These are phyloP conservation scores for Pestalotiopsis sp. DNA, from an alignment of 2,329 filamentous ascomycete species.

Conservation along the genomic window DNA sequence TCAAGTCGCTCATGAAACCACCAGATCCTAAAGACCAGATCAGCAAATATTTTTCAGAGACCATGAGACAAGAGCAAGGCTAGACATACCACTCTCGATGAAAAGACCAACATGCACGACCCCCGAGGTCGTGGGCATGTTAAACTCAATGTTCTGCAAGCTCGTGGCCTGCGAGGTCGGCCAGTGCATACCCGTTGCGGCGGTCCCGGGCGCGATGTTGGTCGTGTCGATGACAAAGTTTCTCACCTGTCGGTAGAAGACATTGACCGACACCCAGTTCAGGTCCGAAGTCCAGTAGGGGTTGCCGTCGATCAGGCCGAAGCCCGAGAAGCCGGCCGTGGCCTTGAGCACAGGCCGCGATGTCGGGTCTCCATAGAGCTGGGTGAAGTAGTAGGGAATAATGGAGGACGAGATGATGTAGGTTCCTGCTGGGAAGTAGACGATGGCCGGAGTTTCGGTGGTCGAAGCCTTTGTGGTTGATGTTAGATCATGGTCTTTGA, in stretches of 20 bases:
- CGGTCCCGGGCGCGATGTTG: constrained; percentile 26
- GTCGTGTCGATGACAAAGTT: constrained; percentile 63
- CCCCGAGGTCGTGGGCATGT: constrained; percentile 36
- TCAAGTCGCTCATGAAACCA: constrained; percentile 57
- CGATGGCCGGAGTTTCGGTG: constrained; percentile 40
- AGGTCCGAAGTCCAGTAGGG: constrained; percentile 42
- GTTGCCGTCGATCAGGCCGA: constrained; percentile 60
- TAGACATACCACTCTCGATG: constrained; percentile 29
- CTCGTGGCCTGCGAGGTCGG: constrained; percentile 61
- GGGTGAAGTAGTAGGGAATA: constrained; percentile 63
- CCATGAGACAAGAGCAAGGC: constrained; percentile 7
- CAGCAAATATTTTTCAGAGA: constrained; percentile 1
- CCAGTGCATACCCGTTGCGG: constrained; percentile 56
- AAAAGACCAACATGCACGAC: constrained; percentile 32
- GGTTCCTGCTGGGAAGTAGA: constrained; percentile 47
- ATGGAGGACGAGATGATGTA: constrained; percentile 59
- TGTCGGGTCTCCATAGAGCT: constrained; percentile 61
- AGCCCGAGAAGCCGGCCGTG: constrained; percentile 49
- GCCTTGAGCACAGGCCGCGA: constrained; percentile 56
- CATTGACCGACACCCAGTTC: constrained; percentile 51
- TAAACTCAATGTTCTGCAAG: constrained; percentile 51
- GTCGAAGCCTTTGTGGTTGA: constrained; percentile 33
- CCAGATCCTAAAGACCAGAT: constrained; percentile 31
- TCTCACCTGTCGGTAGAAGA: constrained; percentile 65
- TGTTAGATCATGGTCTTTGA: constrained; percentile 9